These are phyloP conservation scores for Boletus tomentosulus DNA, from an alignment of 768 basidiomycete genomes.

Conservation along the genomic window DNA sequence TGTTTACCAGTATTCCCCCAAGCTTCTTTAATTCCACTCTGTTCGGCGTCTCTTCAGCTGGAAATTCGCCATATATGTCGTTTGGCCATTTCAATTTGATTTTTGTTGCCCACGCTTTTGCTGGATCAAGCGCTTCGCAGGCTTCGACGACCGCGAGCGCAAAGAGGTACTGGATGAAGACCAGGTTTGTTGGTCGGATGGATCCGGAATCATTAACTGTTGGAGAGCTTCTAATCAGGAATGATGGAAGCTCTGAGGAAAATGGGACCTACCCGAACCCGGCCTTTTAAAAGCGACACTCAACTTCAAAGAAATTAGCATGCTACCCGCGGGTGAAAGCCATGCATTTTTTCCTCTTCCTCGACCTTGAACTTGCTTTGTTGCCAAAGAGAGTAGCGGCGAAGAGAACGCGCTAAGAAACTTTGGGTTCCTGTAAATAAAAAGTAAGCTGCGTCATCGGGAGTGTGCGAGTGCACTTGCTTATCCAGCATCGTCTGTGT, in stretches of 20 bases:
- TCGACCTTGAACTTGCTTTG: conserved; percentile 81
- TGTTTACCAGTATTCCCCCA: conserved; percentile 90
- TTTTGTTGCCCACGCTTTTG: conserved; percentile 40
- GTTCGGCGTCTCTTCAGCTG: conserved; percentile 28
- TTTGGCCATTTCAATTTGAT: conserved; percentile 96
- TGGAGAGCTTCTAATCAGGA: not conserved
- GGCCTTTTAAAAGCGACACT: conserved; percentile 16
- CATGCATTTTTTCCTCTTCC: conserved; percentile 88
- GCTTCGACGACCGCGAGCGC: conserved; percentile 88
- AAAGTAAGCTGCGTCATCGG: not conserved
- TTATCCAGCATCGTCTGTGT: conserved; percentile 94
- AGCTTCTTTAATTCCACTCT: conserved; percentile 63
- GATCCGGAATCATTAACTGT: conserved; percentile 5
- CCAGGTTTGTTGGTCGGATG: conserved; percentile 52
- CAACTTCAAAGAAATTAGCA: conserved; percentile 52
- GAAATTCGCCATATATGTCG: conserved; percentile 78
- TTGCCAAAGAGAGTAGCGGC: conserved; percentile 80
- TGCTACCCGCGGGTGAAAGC: conserved; percentile 89
- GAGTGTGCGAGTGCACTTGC: conserved; percentile 41
- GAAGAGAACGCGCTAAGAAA: conserved; percentile 66
- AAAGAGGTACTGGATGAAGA: conserved; percentile 92
- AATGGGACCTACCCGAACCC: conserved; percentile 5
- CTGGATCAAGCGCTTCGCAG: conserved; percentile 57
- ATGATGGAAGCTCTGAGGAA: not conserved
- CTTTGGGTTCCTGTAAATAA: conserved; percentile 61